Evolutionary conservation across 148 eudicot genomes (phyloP).

Genomic region (Chenopodium album): DNA sequence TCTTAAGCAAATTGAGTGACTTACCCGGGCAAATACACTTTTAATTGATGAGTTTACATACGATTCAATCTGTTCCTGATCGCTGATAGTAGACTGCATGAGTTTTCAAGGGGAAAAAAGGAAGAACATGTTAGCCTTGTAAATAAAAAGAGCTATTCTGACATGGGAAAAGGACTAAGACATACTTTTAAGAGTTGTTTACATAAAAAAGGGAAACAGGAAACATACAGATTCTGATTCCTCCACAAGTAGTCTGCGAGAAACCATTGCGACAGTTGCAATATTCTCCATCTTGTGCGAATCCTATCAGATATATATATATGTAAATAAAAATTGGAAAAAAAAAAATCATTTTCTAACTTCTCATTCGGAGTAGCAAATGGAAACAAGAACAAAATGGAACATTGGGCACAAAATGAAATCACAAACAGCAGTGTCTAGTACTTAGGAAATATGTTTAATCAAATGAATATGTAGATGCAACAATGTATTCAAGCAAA

Average conservation of each 20-base stretch:
- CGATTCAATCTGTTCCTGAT: constrained; percentile 81
- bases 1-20: constrained; percentile 26
- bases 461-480: constrained; percentile 9
- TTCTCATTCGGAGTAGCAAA: not conserved
- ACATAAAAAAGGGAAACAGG: constrained; percentile 4
- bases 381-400: not conserved
- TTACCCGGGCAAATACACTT: constrained; percentile 80
- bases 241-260: constrained; percentile 83
- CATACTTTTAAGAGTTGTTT: not conserved
- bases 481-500: not conserved
- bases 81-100: constrained; percentile 45
- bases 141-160: not conserved
- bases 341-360: not conserved
- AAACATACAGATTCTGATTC: constrained; percentile 66
- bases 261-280: constrained; percentile 73
- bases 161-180: not conserved
- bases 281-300: constrained; percentile 66
- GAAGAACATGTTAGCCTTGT: not conserved
- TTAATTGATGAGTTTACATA: constrained; percentile 72
- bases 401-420: not conserved
- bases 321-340: too few relatives aligned
- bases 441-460: not conserved
- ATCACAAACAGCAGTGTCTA: not conserved
- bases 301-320: constrained; percentile 35
- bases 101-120: not conserved